Percentiles rank a stretch among this genome's conserved stretches.
Evolutionary conservation across 108 stramenopile genomes (phyloP).

Genomic region (Fragilaria crotonensis): DNA sequence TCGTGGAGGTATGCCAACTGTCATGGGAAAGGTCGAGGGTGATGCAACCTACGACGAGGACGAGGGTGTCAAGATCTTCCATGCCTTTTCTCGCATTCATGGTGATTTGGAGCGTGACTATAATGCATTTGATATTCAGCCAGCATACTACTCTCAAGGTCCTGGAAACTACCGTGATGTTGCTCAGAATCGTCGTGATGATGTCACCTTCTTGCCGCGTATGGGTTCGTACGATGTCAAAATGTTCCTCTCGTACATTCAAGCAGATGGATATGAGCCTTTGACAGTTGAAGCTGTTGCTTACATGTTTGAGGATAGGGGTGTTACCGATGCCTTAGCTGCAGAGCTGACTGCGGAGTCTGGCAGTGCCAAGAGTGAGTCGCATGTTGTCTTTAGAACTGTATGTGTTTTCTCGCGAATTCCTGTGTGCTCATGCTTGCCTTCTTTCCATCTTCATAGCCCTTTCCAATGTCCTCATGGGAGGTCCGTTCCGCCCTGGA

Average conservation of each 20-base stretch:
- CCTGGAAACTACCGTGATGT: constrained; percentile 97
- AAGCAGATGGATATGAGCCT: constrained; percentile 96
- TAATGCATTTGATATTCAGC: constrained; percentile 90
- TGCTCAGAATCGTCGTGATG: constrained; percentile 92
- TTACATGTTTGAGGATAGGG: constrained; percentile 54
- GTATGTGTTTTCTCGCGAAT: not conserved
- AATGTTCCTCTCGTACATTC: constrained; percentile 87
- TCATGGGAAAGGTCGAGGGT: constrained; percentile 79
- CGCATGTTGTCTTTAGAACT: not conserved
- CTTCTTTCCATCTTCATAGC: constrained; percentile 4
- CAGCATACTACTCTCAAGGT: constrained; percentile 86
- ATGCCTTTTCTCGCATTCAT: constrained; percentile 91
- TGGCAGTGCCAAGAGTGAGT: constrained; percentile 50
- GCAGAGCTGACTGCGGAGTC: constrained; percentile 43
- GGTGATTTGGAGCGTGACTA: constrained; percentile 98
- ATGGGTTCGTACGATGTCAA: constrained; percentile 84
- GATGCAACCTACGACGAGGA: constrained; percentile 73
- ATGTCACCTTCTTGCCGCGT: constrained; percentile 83
- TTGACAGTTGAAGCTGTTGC: constrained; percentile 87
- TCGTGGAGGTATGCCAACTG: constrained; percentile 89
- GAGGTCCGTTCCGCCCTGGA: constrained; percentile 89
- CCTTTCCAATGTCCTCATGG: constrained; percentile 49
- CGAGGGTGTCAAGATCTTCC: constrained; percentile 77
- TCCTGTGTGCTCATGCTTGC: not conserved
- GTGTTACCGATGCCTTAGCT: constrained; percentile 53